Evolutionary conservation across 495 filamentous ascomycete species (phyloP), one percentile per base, ranked within the genome.

Genomic region (Neurospora sp.): DNA sequence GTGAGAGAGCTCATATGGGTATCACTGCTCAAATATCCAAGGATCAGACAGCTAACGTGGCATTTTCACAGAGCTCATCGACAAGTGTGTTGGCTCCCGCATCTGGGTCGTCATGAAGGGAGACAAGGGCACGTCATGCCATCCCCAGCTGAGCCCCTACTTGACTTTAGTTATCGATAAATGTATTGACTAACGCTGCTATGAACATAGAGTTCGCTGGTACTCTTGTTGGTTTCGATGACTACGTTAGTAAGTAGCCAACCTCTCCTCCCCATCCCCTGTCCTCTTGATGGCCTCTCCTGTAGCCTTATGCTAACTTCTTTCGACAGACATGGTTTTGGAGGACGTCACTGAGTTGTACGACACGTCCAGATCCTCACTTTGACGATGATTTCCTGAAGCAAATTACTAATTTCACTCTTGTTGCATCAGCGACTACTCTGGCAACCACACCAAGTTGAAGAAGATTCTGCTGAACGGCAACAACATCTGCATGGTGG

Each of bases 41-140:
- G 37, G 0, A 40, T 16, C 27, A 59, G 22, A 68, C 65, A 39
- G 8, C 72, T 77, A 35, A 77, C 78, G 77, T 59, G 48, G 4
- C 40, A 76, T 40, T 39, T n/a, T 10, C 3, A 70, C 75, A 98
- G 96, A 99, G 82, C 87, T 99, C 78, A 97, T 99, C 83, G 96
- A 99, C 83, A 97, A 98, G 82, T 98, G 96, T 82, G 93, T 98
- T 72, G 96, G 96, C 44, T 98, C 95, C 27, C 91, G 90, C 76
- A 97, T 99, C 82, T 98, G 96, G 96, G 94, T 99, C 72, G 89
- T 99, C 81, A 98, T 98, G 96, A 98, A 98, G 84, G 93, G 94
- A 74, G 96, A 98, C 82, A 98, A 98, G 86, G 96, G 96, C 91
- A 80, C 45, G n/a, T 65, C 37, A 35, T 45, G 59, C 53, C 35